Conservation (phyloP, 345 rosid genomes). For the Eucalyptus polybractea region DNA sequence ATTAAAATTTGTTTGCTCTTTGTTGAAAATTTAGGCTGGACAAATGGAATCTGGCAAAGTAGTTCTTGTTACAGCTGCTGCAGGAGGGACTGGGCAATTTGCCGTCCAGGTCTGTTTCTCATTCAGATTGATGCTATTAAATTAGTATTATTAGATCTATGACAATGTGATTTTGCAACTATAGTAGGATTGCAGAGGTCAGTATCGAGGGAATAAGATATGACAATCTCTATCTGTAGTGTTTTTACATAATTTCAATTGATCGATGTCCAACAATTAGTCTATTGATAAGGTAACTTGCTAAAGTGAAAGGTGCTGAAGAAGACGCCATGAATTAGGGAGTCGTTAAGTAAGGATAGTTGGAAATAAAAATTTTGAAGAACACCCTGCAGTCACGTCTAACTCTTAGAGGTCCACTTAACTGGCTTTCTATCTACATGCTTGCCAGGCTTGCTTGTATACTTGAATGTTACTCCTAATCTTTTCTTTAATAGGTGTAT, state of each 20-base stretch:
- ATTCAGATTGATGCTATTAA: not conserved
- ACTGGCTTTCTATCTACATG: not conserved
- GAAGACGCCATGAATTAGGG: not conserved
- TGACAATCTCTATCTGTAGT: not conserved
- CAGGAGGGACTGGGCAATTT: conserved; percentile 97
- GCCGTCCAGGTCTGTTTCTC: conserved; percentile 69
- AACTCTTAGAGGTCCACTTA: not conserved
- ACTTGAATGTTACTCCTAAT: not conserved
- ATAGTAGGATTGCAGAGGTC: not conserved
- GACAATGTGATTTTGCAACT: not conserved
- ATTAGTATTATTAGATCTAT: not conserved
- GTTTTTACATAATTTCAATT: not conserved
- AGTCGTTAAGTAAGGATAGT: not conserved
- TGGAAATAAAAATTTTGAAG: not conserved
- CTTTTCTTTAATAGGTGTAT: not conserved
- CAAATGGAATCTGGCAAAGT: conserved; percentile 71
- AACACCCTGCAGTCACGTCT: not conserved
- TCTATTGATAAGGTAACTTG: not conserved
- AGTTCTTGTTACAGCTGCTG: conserved; percentile 96
- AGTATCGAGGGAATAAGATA: not conserved
- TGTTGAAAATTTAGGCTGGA: conserved; percentile 43
- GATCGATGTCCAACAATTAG: not conserved
- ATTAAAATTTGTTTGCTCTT: not conserved
- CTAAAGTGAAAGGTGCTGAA: not conserved
- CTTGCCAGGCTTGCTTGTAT: not conserved